Evolutionary conservation across 208 protist species (phyloP).

Genomic region (Trichomonas tenax): DNA sequence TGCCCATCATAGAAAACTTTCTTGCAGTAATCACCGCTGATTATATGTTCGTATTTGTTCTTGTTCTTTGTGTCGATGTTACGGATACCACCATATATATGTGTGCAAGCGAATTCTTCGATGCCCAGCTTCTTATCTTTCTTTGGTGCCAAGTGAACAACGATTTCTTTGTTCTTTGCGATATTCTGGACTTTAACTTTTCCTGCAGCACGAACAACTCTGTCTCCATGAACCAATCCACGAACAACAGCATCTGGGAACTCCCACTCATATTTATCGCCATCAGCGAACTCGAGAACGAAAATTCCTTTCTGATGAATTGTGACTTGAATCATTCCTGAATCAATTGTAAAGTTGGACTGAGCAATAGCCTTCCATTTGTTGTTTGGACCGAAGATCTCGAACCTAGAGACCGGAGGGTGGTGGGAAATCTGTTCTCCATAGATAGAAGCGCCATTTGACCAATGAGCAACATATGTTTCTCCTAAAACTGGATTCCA

Average conservation of each 20-base stretch:
- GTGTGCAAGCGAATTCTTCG: background rate
- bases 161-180: background rate
- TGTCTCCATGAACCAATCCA: background rate
- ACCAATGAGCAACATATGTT: background rate
- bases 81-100: background rate
- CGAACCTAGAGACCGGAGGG: conserved; percentile 21
- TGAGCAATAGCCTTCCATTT: background rate
- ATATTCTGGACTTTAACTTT: background rate
- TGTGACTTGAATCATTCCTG: background rate
- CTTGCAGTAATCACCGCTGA: background rate
- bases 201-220: background rate
- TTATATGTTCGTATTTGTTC: background rate
- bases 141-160: background rate
- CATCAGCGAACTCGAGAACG: background rate
- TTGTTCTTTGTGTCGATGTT: background rate
- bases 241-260: background rate
- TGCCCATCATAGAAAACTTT: background rate
- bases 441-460: conserved; percentile 5
- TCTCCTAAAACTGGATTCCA: conserved; percentile 27
- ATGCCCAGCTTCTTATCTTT: background rate
- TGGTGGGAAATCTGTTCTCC: conserved; percentile 27
- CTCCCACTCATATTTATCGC: background rate
- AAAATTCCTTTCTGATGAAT: background rate
- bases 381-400: background rate
- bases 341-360: background rate